Evolutionary conservation across 2,329 filamentous ascomycete genomes (phyloP).

Genomic region (Diaporthe sp.): DNA sequence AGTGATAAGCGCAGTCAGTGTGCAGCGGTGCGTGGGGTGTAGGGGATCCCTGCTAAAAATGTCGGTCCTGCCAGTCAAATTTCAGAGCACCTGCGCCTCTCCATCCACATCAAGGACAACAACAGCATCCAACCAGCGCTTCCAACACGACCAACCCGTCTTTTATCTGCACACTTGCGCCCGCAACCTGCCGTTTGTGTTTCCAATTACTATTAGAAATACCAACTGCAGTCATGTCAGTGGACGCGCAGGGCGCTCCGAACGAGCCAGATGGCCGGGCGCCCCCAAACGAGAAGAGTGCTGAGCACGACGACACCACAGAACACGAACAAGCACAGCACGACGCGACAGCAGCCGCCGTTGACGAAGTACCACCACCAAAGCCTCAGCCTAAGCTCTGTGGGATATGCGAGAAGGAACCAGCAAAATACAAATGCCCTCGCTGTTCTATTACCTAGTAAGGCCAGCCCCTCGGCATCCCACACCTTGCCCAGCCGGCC

Average conservation of each 20-base stretch:
- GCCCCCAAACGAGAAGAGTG: not conserved
- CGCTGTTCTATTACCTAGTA: constrained; percentile 69
- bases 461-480: constrained; percentile 51
- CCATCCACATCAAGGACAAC: not conserved
- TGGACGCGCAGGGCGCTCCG: constrained; percentile 11
- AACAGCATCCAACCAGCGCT: not conserved
- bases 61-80: constrained; percentile 14
- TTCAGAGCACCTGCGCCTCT: constrained; percentile 22
- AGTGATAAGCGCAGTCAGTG: not conserved
- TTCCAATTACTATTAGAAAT: not conserved
- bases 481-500: constrained; percentile 30
- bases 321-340: not conserved
- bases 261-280: not conserved
- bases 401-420: constrained; percentile 61
- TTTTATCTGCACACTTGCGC: not conserved
- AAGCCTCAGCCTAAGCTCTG: constrained; percentile 54
- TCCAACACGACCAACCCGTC: not conserved
- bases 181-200: not conserved
- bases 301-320: not conserved
- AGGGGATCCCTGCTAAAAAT: constrained; percentile 26
- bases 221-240: constrained; percentile 16
- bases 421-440: constrained; percentile 72
- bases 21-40: not conserved
- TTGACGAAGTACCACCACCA: constrained; percentile 35
- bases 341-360: constrained; percentile 5